Base-by-base conservation (phyloP, 164 flowering plant genomes). In the Nymphaea colorata region DNA sequence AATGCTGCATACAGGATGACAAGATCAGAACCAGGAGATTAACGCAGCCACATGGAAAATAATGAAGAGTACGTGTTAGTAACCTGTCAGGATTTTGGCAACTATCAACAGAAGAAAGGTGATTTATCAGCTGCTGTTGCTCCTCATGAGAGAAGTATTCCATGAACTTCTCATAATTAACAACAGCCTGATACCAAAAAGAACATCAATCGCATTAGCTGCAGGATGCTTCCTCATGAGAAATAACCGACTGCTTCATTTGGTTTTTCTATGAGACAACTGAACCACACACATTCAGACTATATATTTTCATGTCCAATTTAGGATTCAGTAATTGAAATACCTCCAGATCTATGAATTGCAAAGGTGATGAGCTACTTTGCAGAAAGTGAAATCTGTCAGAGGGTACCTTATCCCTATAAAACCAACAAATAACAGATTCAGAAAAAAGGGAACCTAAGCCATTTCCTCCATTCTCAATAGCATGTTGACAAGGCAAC, bases 341-440 rank as follows among this genome's bases (percentile, higher is more conserved):
- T 79, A 92, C 99, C 71, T 77, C 83, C 60, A 95, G 73, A 75
- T 92, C 91, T 71, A 95, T 69, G 70, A 64, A 55, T 68, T 81
- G 64, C 53, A 94, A 73, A 11, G 86, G 86, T 65, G 96, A 90
- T 71, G 71, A 77, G 69, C 69, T 88, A 74, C 71, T 81, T 67
- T 71, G 80, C 44, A 88, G 76, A 72, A 85, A 14, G 42, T 77
- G 84, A 60, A 72, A 45, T 60, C 75, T 82, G 67, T 82, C 93
- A 68, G 69, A 71, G 59, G 71, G 82, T 75, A 72, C 68, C 76
- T 84, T 84, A 61, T 81, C 86, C 84, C 97, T 90, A 87, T 69
- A 79, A 77, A 61, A 41, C 44, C 69, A 71, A 63, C 36, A 25
- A 25, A 25, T 25, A 25, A 25, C 36, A 25, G 36, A 25, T 25